Evolutionary conservation across 2,329 filamentous ascomycete genomes (phyloP), one percentile per base, ranked within the genome.

Genomic region (Fusarium sp.): DNA sequence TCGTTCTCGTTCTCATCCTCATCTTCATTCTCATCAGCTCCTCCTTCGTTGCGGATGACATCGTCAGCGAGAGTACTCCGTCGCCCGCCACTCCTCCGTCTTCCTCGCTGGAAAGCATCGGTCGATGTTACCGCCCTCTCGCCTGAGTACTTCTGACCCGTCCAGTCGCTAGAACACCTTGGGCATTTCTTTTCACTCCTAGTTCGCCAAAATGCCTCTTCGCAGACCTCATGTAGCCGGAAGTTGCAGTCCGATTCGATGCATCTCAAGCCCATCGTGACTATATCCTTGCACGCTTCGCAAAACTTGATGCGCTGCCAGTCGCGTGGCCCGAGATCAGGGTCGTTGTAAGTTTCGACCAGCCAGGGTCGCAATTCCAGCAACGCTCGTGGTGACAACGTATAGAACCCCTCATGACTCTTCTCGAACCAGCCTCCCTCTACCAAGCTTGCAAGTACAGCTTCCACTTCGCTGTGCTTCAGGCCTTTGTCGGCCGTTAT

Each of bases 341-440:
- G 77, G 51, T 96, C 91, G 71, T 99, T 98, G 76, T 97, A 99
- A 25, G 89, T 92, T 49, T 91, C 90, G n/a, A 92, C 78, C 44
- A 99, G 82, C 88, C 93, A 98, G 2, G 84, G 82, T 54, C 89
- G 83, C 53, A 99, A 78, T 79, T 99, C 95, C 81, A 98, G 86
- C 65, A 99, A 78, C 2, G 87, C 89, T 9, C 94, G 84, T 4
- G 92, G 85, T 47, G 88, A 89, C 15, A 97, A 80, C 15, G 84
- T 86, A 74, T 92, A 97, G 75, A 88, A 96, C 0, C 87, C 87
- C 10, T 82, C 82, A 14, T 73, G 71, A 57, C 90, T 95, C 72
- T 87, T 86, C 73, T 94, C 88, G 52, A 99, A 83, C 92, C 95
- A 99, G 3, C 90, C 90, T 69, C 95, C 90, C 3, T 86, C 83